Conservation (phyloP, 192 early-diverging fungal genomes). For the Dispira simplex region DNA sequence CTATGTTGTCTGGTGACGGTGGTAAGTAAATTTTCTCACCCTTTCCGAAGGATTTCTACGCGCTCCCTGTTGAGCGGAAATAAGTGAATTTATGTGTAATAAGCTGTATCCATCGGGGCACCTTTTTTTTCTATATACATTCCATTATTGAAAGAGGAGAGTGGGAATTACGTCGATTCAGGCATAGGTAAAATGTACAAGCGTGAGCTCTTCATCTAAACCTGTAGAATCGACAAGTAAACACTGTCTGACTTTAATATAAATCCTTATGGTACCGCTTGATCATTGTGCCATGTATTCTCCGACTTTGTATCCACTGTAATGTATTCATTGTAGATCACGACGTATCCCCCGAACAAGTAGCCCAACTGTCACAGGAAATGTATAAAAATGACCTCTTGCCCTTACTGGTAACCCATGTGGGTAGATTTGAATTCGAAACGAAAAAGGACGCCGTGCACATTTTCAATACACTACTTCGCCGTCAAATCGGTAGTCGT, state of each 20-base stretch:
- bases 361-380: slow-evolving; percentile 91
- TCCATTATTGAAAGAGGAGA: neutral
- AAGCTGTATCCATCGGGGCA: no score
- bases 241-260: neutral
- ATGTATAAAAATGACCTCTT: slow-evolving; percentile 86
- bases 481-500: slow-evolving; percentile 85
- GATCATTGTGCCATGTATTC: no score
- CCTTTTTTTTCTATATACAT: neutral
- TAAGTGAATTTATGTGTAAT: neutral
- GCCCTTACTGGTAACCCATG: slow-evolving; percentile 74
- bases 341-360: slow-evolving; percentile 57
- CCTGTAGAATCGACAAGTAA: slow-evolving; percentile 57
- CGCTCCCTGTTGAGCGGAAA: neutral
- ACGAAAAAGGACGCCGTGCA: slow-evolving; percentile 87
- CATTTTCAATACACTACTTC: slow-evolving; percentile 93
- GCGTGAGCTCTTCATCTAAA: neutral
- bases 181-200: neutral
- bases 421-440: slow-evolving; percentile 88
- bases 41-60: neutral
- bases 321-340: slow-evolving; percentile 16
- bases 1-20: slow-evolving; percentile 87
- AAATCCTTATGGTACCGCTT: no score
- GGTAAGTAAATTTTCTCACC: slow-evolving; percentile 30
- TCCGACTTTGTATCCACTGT: no score
- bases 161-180: neutral